Evolutionary conservation across 768 basidiomycete species (phyloP), one percentile per base, ranked within the genome.

Genomic region (Leccinum subgranulosum): DNA sequence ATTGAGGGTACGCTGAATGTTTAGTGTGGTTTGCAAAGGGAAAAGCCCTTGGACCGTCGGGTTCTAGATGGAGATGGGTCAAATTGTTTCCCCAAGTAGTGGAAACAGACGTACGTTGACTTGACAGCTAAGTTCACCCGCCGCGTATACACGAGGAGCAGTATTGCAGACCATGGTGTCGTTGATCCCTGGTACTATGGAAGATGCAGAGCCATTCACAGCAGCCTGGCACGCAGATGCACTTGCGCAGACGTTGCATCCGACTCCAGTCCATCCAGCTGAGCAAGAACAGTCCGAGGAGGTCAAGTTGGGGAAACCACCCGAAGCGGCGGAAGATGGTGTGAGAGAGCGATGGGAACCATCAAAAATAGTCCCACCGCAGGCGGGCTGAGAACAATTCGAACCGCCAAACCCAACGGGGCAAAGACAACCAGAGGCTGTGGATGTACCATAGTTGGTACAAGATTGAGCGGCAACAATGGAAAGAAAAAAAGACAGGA

Each of bases 361-460:
- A 65, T 92, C 84, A 67, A 88, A 92, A 46, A 96, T 83, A 52
- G 84, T 87, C 2, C 92, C 92, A 11, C 90, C 90, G 59, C 94
- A 97, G 2, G 79, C 84, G 0, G 88, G 83, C 56, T 81, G 77
- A 1, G 83, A 78, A 66, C 92, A 94, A 21, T 80, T 81, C 27
- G 81, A 54, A 7, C 88, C 90, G 11, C 88, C 89, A 66, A 91
- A 92, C 12, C 93, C 93, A 23, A 83, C 80, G 5, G 92, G 93
- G 70, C 94, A 97, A 23, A 79, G 71, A 68, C 94, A 95, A 6
- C 57, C 56, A 0, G 72, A 66, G 0, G 55, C 33, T 43, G 21
- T 65, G 7, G 69, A 60, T 31, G 48, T 56, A 14, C 70, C 70
- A 27, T 62, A 64, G 41, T 72, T 72, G 46, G 55, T 48, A 49